Evolutionary conservation across 1,284 basidiomycete species (phyloP).

Genomic region (Ustilago cynodontis): DNA sequence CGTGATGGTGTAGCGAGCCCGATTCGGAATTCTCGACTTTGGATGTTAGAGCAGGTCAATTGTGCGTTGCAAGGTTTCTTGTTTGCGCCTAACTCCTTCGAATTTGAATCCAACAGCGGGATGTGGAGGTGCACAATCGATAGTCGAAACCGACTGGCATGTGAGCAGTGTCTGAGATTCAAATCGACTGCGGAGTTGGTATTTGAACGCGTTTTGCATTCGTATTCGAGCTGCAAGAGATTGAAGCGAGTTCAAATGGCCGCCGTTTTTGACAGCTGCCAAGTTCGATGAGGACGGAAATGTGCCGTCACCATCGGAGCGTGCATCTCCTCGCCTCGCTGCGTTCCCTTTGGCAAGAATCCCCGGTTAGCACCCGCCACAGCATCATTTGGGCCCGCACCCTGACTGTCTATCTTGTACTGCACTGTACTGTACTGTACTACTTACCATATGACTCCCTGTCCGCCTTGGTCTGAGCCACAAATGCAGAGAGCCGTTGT

Average conservation of each 20-base stretch:
- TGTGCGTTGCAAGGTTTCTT: not conserved
- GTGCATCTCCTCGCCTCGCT: slow-evolving; percentile 14
- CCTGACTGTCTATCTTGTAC: not conserved
- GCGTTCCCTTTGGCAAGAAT: not conserved
- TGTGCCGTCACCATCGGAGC: slow-evolving; percentile 17
- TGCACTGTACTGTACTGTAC: too few species aligned
- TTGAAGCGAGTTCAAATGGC: not conserved
- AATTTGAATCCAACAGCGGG: not conserved
- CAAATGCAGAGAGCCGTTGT: too few species aligned
- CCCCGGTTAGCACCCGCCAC: too few species aligned
- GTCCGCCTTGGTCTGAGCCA: not conserved
- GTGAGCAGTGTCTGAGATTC: slow-evolving; percentile 5
- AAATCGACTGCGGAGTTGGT: not conserved
- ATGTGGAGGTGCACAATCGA: not conserved
- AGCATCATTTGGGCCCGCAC: not conserved
- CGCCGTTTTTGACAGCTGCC: slow-evolving; percentile 35
- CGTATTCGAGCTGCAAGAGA: not conserved
- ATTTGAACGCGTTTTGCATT: not conserved
- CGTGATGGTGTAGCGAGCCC: too few species aligned
- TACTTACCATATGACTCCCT: not conserved
- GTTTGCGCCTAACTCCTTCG: slow-evolving; percentile 3
- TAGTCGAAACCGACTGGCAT: not conserved
- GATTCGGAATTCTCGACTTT: too few species aligned
- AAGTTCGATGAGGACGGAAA: slow-evolving; percentile 34
- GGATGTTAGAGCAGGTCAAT: too few species aligned